Evolutionary conservation across 257 asterid species (phyloP), one percentile per base, ranked within the genome.

Genomic region (Jasminum sambac): DNA sequence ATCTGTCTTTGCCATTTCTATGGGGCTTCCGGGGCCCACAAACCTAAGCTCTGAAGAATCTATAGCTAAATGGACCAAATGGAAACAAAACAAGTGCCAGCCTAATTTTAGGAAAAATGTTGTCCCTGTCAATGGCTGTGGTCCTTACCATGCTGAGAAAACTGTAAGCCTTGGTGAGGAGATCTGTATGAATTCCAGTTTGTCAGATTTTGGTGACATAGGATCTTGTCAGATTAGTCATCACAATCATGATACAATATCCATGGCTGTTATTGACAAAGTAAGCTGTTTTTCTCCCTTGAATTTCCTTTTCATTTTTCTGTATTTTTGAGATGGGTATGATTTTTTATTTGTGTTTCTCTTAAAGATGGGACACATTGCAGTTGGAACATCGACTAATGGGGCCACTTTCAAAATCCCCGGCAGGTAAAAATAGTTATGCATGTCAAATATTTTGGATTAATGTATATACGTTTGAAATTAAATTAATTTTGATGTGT

Each of bases 361-460:
- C 75, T 65, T 78, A 52, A 79, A 94, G 99, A 69, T 67, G 78
- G 96, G 99, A 76, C 76, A 79, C 55, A 82, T 94, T 70, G 96
- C 96, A 63, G 91, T 84, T 77, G 99, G 99, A 30, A 91, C 98
- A 66, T 91, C 99, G 50, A 94, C 99, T 71, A 94, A 94, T 73
- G 98, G 99, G 41, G 99, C 99, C 75, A 84, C 91, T 66, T 94
- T 88, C 74, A 94, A 94, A 85, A 82, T 94, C 76, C 99, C 99
- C 11, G 99, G 99, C 81, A 94, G 98, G 98, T 90, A 76, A 77
- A 59, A 37, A 12, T 55, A 63, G 59, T 16, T 24, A n/a, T n/a
- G n/a, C n/a, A n/a, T 17, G 67, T 62, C 41, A 62, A 62, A 63
- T 17, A 9, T 64, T 38, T 5, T 8, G 68, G 30, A 52, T 52